Evolutionary conservation across 768 basidiomycete species (phyloP).

Genomic region (Macrolepiota fuliginosa): DNA sequence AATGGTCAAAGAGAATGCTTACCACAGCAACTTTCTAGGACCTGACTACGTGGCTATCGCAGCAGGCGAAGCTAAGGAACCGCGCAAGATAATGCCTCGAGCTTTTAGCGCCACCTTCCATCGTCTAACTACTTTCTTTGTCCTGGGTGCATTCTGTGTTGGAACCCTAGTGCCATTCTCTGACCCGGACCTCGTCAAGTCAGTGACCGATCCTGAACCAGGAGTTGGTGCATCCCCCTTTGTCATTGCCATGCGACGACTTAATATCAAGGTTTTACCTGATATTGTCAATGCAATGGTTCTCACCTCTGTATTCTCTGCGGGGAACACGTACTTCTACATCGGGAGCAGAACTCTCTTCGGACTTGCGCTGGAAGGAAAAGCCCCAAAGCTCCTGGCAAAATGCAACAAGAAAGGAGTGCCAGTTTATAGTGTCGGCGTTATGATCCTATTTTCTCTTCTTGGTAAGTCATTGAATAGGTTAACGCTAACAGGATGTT

Average conservation of each 20-base stretch:
- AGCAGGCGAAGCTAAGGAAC: slow-evolving; percentile 71
- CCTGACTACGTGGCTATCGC: slow-evolving; percentile 57
- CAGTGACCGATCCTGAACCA: slow-evolving; percentile 52
- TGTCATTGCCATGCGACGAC: slow-evolving; percentile 74
- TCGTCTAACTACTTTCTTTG: slow-evolving; percentile 76
- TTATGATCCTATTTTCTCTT: slow-evolving; percentile 36
- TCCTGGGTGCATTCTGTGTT: slow-evolving; percentile 66
- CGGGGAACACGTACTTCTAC: slow-evolving; percentile 70
- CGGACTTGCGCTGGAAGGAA: slow-evolving; percentile 61
- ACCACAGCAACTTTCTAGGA: slow-evolving; percentile 26
- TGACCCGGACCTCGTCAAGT: slow-evolving; percentile 52
- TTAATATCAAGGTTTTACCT: slow-evolving; percentile 64
- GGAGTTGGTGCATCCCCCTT: slow-evolving; percentile 72
- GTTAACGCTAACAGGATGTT: not conserved
- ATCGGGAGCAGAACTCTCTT: slow-evolving; percentile 52
- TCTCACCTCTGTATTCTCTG: slow-evolving; percentile 68
- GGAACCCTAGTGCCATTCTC: slow-evolving; percentile 79
- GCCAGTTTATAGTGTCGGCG: slow-evolving; percentile 50
- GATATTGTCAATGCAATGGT: slow-evolving; percentile 73
- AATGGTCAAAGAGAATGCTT: not conserved
- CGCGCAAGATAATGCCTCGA: slow-evolving; percentile 65
- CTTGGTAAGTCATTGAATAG: slow-evolving; percentile 20
- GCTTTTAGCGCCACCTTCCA: slow-evolving; percentile 77
- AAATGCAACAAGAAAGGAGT: slow-evolving; percentile 54
- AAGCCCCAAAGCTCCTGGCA: slow-evolving; percentile 51